phyloP scores from a whole-genome alignment of 768 basidiomycete genomes.

The Suillus brevipes region DNA sequence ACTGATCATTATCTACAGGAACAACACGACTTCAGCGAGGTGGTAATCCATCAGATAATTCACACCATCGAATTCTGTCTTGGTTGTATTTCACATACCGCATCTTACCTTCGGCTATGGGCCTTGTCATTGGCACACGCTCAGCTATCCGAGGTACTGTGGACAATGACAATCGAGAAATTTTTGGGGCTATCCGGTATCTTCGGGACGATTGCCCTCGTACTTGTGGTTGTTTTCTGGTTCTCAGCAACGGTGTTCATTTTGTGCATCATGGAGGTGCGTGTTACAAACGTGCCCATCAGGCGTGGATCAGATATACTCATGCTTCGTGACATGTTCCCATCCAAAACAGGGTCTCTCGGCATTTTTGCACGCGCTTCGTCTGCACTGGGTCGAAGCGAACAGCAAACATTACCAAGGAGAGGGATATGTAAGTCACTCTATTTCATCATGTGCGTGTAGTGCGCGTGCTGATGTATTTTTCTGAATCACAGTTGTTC shows the following conservation, averaged over 20 bases:
- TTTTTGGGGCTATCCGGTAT: constrained; percentile 64
- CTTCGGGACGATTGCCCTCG: constrained; percentile 55
- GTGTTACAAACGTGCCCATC: constrained; percentile 30
- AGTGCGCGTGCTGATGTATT: constrained; percentile 27
- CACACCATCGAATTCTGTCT: constrained; percentile 99
- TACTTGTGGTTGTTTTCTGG: constrained; percentile 69
- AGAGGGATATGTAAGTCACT: constrained; percentile 75
- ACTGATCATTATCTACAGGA: constrained; percentile 44
- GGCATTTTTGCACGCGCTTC: constrained; percentile 94
- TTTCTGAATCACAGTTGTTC: constrained; percentile 41
- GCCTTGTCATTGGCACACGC: constrained; percentile 97
- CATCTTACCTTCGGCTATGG: constrained; percentile 92
- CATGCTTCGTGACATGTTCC: neutral
- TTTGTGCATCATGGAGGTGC: constrained; percentile 94
- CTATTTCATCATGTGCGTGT: constrained; percentile 19
- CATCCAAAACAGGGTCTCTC: constrained; percentile 69
- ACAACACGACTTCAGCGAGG: constrained; percentile 90
- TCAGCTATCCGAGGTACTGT: constrained; percentile 92
- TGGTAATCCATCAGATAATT: constrained; percentile 95
- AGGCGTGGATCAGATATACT: constrained; percentile 12
- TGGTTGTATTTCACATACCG: constrained; percentile 97
- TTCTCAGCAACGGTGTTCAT: constrained; percentile 72
- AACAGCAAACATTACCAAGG: constrained; percentile 97
- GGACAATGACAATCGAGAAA: constrained; percentile 78
- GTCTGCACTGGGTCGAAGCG: constrained; percentile 97